phyloP scores from a whole-genome alignment of 2,329 filamentous ascomycete species.

The Pseudocercospora eumusae region DNA sequence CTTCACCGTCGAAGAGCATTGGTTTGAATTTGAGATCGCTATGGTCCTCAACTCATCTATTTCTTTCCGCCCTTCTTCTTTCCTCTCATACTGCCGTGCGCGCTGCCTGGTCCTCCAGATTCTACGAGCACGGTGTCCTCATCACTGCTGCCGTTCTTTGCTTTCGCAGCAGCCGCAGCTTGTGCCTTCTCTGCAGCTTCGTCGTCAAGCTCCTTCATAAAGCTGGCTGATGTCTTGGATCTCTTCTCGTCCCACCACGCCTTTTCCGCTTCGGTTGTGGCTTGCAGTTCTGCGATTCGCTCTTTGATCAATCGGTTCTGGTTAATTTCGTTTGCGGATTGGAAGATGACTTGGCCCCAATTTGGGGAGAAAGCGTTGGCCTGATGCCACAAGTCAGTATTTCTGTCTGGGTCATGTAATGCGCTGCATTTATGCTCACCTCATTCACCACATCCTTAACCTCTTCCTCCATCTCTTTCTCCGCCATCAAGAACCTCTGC shows the following conservation, averaged over 20 bases:
- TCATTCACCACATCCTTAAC: conserved; percentile 90
- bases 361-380: conserved; percentile 85
- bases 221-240: conserved; percentile 69
- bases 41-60: conserved; percentile 2
- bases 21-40: neutral
- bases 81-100: conserved; percentile 42
- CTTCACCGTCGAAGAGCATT: neutral
- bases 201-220: conserved; percentile 81
- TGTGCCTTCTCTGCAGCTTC: conserved; percentile 24
- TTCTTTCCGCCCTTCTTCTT: conserved; percentile 67
- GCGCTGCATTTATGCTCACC: conserved; percentile 50
- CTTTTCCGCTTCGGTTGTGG: conserved; percentile 71
- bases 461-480: conserved; percentile 98
- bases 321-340: conserved; percentile 93
- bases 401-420: neutral
- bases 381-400: conserved; percentile 49
- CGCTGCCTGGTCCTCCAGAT: conserved; percentile 50
- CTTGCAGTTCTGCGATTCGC: conserved; percentile 72
- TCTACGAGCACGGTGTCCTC: conserved; percentile 81
- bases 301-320: conserved; percentile 77
- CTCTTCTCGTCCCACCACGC: conserved; percentile 90
- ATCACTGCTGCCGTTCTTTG: conserved; percentile 52
- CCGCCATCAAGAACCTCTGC: conserved; percentile 86
- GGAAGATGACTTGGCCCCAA: conserved; percentile 96
- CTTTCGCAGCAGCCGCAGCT: conserved; percentile 29